Evolutionary conservation across 768 basidiomycete genomes (phyloP).

Genomic region (Lenzites betulinus): DNA sequence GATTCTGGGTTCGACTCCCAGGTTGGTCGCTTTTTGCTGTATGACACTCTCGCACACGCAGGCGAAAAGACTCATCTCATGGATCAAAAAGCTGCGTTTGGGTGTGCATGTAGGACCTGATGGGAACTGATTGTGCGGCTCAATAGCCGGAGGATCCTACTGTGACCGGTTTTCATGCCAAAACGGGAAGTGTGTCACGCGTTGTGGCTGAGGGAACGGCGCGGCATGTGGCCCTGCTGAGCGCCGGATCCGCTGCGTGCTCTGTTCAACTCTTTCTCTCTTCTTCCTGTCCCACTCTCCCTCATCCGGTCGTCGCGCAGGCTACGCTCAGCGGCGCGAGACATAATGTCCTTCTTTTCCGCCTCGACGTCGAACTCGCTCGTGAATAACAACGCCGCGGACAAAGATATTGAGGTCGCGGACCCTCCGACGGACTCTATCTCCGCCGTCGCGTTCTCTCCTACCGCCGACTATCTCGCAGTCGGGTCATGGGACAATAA

Average conservation of each 20-base stretch:
- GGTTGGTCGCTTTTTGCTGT: slow-evolving; percentile 49
- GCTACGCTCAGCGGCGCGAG: not conserved
- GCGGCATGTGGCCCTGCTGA: not conserved
- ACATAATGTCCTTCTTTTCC: slow-evolving; percentile 48
- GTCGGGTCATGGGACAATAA: slow-evolving; percentile 95
- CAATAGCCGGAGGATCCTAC: not conserved
- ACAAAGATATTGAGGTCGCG: slow-evolving; percentile 80
- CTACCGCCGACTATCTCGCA: slow-evolving; percentile 85
- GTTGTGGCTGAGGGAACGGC: not conserved
- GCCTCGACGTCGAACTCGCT: slow-evolving; percentile 39
- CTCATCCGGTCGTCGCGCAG: not conserved
- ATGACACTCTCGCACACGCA: too few species aligned
- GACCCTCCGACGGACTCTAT: slow-evolving; percentile 88
- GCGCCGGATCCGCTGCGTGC: not conserved
- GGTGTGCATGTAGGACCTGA: too few species aligned
- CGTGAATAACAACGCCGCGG: slow-evolving; percentile 39
- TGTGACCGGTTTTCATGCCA: slow-evolving; percentile 21
- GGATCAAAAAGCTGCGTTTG: too few species aligned
- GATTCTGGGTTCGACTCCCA: slow-evolving; percentile 66
- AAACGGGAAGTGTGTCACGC: slow-evolving; percentile 23
- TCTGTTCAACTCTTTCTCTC: not conserved
- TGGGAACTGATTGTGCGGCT: too few species aligned
- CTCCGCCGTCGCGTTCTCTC: slow-evolving; percentile 81
- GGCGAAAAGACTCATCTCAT: too few species aligned
- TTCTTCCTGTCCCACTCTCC: not conserved